Base-by-base conservation (phyloP, 2,329 filamentous ascomycete genomes). In the Claviceps capensis region DNA sequence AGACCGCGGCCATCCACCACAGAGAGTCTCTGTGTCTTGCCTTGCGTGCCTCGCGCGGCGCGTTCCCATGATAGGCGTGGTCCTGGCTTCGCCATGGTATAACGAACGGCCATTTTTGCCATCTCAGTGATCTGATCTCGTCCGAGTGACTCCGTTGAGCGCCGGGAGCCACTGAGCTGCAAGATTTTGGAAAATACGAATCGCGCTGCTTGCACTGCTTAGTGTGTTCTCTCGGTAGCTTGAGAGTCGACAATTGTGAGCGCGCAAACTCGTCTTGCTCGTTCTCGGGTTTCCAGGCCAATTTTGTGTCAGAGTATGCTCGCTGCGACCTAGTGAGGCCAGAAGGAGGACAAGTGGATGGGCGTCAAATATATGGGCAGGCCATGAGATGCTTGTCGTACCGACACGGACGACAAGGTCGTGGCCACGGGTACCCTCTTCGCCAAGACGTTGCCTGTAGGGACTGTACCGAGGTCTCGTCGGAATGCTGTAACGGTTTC, bases 51-150 rank as follows among this genome's bases (percentile, higher is more conserved):
- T 1, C 85, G 71, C 1, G 9, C 30, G 30, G 30, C 83, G 69
- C 0, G 74, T 77, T 63, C 93, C 88, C 69, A 83, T 72, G 2
- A 91, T 64, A 0, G 76, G 82, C 0, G 87, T 59, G 0, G 75
- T 65, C 0, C 88, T 73, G 17, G 76, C 68, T 55, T 90, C 74
- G 0, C 70, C 61, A 79, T 83, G 90, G 62, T 93, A 87, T 6
- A 88, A 56, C 0, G 68, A 61, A 0, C 67, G 65, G 0, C 84
- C 80, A 1, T 69, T 68, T 9, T 79, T 76, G 0, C 73, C 69
- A 59, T 88, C 83, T 0, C 69, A 67, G 0, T 77, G 71, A 0
- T 59, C 58, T 22, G 74, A 65, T 0, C 19, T 54, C 0, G 86
- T 88, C 0, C 75, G 2, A 93, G 70, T 0, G 85, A 88, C 0